These are phyloP conservation scores for Trametes meyenii DNA, from an alignment of 768 basidiomycete species.

Conservation along the genomic window DNA sequence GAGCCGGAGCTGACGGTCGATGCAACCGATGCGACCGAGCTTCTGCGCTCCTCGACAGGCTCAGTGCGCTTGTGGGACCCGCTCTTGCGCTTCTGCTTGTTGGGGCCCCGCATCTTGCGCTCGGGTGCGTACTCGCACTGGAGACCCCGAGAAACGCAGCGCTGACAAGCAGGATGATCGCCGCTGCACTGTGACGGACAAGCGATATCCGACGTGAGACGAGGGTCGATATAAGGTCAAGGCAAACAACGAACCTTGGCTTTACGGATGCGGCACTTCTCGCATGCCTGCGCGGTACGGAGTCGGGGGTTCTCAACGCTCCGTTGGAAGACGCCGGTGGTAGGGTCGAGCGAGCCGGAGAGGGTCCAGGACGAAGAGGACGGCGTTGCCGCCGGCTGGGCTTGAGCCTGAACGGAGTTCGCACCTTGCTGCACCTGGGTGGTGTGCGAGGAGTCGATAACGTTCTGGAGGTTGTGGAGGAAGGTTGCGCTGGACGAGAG, in stretches of 20 bases:
- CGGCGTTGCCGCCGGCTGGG: constrained; percentile 4
- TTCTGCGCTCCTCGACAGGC: constrained; percentile 9
- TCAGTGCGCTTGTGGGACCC: background rate
- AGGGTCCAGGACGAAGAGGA: constrained; percentile 37
- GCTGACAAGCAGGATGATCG: constrained; percentile 68
- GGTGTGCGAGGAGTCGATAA: constrained; percentile 18
- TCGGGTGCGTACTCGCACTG: constrained; percentile 70
- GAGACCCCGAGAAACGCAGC: constrained; percentile 61
- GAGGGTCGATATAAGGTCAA: background rate
- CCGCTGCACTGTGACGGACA: constrained; percentile 61
- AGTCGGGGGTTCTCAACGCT: constrained; percentile 65
- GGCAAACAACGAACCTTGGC: constrained; percentile 57
- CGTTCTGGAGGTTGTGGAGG: constrained; percentile 6
- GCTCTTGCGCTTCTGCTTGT: constrained; percentile 49
- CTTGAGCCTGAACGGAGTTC: background rate
- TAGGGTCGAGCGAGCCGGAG: constrained; percentile 63
- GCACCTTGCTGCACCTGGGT: constrained; percentile 8
- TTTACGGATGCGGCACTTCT: constrained; percentile 72
- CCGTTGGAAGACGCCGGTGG: constrained; percentile 67
- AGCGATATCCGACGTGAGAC: background rate
- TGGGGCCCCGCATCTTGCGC: constrained; percentile 63
- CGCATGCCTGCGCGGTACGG: constrained; percentile 75
- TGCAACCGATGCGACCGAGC: constrained; percentile 16
- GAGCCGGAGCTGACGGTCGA: constrained; percentile 12
- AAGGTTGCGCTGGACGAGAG: constrained; percentile 4